Conservation (phyloP, 441 rosid genomes). For the Gossypium lobatum region DNA sequence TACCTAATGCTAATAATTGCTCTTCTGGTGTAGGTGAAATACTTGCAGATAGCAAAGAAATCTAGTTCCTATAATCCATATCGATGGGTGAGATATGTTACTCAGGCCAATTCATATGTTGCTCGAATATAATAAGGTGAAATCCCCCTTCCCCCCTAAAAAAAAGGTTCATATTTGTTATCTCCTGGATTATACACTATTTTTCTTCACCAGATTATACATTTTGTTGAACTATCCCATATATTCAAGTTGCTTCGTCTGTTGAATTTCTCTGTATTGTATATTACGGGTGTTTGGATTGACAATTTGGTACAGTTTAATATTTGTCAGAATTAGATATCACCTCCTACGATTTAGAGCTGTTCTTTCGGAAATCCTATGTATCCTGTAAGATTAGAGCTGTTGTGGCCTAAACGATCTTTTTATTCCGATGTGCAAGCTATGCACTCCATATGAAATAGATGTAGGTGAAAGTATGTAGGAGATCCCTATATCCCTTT, state of each 20-base stretch:
- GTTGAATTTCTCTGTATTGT: neutral
- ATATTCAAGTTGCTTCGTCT: neutral
- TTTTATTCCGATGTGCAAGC: too few relatives aligned
- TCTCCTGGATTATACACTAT: neutral
- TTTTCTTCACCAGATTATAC: neutral
- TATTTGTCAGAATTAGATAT: neutral
- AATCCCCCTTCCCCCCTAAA: constrained; percentile 14
- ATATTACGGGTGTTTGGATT: neutral
- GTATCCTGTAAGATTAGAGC: too few relatives aligned
- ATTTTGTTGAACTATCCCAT: neutral
- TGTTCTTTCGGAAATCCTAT: neutral
- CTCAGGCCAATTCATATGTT: constrained; percentile 95
- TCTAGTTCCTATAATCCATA: constrained; percentile 73
- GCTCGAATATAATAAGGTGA: constrained; percentile 85
- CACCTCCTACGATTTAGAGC: neutral
- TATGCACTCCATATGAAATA: too few relatives aligned
- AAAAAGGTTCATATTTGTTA: neutral
- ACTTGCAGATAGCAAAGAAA: constrained; percentile 95
- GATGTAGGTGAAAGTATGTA: too few relatives aligned
- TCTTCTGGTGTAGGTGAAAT: constrained; percentile 67
- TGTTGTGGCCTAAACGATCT: too few relatives aligned
- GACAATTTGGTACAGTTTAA: neutral
- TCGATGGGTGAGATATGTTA: constrained; percentile 97
- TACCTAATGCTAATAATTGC: too few relatives aligned
- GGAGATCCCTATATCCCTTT: too few relatives aligned